phyloP scores from a whole-genome alignment of 768 basidiomycete genomes.

The Suillus variegatus region DNA sequence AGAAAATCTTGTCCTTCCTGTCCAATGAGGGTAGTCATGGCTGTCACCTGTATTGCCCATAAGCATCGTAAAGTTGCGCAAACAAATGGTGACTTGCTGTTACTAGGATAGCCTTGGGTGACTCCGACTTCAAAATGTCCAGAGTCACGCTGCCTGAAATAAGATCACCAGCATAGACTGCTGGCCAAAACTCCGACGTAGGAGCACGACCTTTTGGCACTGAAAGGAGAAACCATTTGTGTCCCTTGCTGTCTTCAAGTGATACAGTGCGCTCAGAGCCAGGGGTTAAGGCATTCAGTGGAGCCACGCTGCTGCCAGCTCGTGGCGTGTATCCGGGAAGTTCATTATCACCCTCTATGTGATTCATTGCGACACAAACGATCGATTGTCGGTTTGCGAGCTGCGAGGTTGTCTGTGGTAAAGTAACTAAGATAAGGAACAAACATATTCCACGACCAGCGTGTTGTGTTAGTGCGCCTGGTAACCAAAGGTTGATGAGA shows the following conservation, averaged over 20 bases:
- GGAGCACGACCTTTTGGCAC: slow-evolving; percentile 43
- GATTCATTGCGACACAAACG: background rate
- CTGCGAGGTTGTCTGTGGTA: background rate
- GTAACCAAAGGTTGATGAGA: background rate
- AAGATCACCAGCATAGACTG: slow-evolving; percentile 48
- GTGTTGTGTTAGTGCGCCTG: background rate
- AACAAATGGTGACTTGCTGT: slow-evolving; percentile 16
- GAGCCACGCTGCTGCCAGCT: slow-evolving; percentile 3
- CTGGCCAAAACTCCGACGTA: slow-evolving; percentile 39
- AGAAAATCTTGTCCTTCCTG: slow-evolving; percentile 56
- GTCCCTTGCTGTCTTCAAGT: slow-evolving; percentile 42
- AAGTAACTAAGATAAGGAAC: background rate
- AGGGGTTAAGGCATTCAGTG: background rate
- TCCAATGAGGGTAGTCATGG: slow-evolving; percentile 52
- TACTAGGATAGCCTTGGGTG: slow-evolving; percentile 48
- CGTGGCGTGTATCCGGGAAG: slow-evolving; percentile 20
- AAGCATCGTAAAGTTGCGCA: background rate
- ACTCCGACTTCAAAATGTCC: slow-evolving; percentile 50
- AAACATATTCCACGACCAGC: background rate
- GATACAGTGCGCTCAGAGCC: slow-evolving; percentile 39
- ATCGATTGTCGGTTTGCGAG: background rate
- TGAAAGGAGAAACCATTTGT: slow-evolving; percentile 49
- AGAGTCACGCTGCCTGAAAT: slow-evolving; percentile 54
- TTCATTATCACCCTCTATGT: slow-evolving; percentile 15
- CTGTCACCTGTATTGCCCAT: slow-evolving; percentile 38